Percentiles rank a stretch among this genome's conserved stretches.
Conservation (phyloP, 805 yeast genomes). For the Pichia gijzeniarum region DNA sequence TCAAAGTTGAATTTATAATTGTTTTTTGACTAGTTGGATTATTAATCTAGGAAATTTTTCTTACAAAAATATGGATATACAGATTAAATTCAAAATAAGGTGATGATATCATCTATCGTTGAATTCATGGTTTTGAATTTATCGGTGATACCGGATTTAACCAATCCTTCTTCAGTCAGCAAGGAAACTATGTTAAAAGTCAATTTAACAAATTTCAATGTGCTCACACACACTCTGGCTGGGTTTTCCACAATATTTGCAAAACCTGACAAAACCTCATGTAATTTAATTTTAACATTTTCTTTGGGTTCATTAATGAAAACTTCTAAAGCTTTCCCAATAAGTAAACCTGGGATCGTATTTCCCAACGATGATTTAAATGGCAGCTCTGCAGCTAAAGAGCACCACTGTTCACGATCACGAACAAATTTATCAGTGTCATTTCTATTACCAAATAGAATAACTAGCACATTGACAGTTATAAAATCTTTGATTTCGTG, state of each 20-base stretch:
- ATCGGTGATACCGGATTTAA: slow-evolving; percentile 12
- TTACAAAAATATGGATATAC: too few relatives aligned
- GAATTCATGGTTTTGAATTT: background rate
- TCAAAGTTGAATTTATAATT: too few relatives aligned
- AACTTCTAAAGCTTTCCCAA: slow-evolving; percentile 45
- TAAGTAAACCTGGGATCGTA: slow-evolving; percentile 56
- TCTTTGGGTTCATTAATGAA: slow-evolving; percentile 15
- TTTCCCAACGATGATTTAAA: slow-evolving; percentile 51
- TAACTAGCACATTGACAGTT: slow-evolving; percentile 45
- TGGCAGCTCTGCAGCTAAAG: slow-evolving; percentile 52
- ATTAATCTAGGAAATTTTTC: too few relatives aligned
- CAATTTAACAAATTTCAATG: slow-evolving; percentile 22
- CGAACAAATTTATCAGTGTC: slow-evolving; percentile 42
- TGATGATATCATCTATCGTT: background rate
- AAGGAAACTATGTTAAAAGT: slow-evolving; percentile 19
- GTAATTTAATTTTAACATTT: slow-evolving; percentile 14
- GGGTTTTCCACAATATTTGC: slow-evolving; percentile 19
- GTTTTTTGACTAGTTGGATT: too few relatives aligned
- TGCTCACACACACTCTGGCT: slow-evolving; percentile 16
- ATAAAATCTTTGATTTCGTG: slow-evolving; percentile 46
- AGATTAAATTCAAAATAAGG: background rate
- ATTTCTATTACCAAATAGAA: slow-evolving; percentile 45
- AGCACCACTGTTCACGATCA: slow-evolving; percentile 50
- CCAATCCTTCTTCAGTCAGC: slow-evolving; percentile 16
- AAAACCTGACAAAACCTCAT: slow-evolving; percentile 12